Conservation (phyloP, 139 green algal species). For the Chlorokybus atmophyticus region DNA sequence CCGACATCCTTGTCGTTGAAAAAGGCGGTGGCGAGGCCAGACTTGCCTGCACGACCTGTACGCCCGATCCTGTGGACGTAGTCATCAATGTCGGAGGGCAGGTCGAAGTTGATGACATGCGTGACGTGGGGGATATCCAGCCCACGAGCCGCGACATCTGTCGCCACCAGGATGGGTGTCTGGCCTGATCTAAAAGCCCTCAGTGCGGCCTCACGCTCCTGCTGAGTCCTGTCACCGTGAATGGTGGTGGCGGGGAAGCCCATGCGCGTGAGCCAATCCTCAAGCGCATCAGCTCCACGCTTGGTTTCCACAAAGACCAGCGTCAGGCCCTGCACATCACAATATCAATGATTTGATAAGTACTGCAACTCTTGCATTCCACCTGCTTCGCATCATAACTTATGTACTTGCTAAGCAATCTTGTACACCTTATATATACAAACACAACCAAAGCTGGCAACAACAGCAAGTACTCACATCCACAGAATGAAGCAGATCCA, state of each 20-base stretch:
- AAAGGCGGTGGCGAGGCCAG: slow-evolving; percentile 90
- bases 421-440: neutral
- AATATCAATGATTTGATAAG: no score
- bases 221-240: slow-evolving; percentile 85
- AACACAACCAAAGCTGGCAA: neutral
- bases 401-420: no score
- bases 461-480: no score
- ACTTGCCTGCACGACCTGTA: slow-evolving; percentile 80
- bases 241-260: slow-evolving; percentile 82
- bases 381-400: no score
- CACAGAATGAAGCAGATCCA: slow-evolving; percentile 81
- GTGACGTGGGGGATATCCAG: slow-evolving; percentile 78
- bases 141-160: slow-evolving; percentile 90
- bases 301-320: slow-evolving; percentile 97
- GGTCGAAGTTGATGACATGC: slow-evolving; percentile 76
- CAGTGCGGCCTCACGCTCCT: slow-evolving; percentile 40
- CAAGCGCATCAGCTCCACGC: slow-evolving; percentile 82
- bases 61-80: slow-evolving; percentile 74
- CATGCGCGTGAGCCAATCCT: slow-evolving; percentile 76
- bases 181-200: slow-evolving; percentile 66
- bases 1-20: slow-evolving; percentile 82
- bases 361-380: no score
- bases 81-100: slow-evolving; percentile 73
- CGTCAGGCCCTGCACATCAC: slow-evolving; percentile 68
- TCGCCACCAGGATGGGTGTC: slow-evolving; percentile 52